Conservation (phyloP, 495 filamentous ascomycete genomes). For the Poronia punctata region DNA sequence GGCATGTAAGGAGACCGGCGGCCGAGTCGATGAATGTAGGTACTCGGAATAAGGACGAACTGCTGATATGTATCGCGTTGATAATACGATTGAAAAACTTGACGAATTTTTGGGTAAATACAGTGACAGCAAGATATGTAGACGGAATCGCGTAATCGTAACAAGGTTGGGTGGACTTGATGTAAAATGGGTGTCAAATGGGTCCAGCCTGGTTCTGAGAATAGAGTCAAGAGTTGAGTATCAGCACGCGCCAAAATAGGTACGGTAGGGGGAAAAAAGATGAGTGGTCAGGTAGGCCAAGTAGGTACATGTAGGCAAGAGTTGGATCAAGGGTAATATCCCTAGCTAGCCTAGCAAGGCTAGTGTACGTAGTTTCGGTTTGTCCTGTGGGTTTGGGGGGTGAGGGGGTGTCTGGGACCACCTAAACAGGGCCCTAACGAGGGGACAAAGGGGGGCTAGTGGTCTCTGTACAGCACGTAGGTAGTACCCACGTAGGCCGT, state of each 20-base stretch:
- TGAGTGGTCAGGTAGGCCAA: constrained; percentile 2
- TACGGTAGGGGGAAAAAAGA: constrained; percentile 5
- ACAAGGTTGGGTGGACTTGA: constrained; percentile 2
- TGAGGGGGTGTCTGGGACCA: constrained; percentile 8
- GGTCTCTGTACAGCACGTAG: background rate
- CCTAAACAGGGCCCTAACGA: constrained; percentile 7
- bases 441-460: constrained; percentile 3
- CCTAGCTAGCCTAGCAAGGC: constrained; percentile 10
- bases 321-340: constrained; percentile 5
- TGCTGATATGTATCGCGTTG: background rate
- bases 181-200: background rate
- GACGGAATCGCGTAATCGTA: too few species aligned
- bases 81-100: background rate
- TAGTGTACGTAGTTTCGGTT: constrained; percentile 1
- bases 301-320: constrained; percentile 1
- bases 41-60: background rate
- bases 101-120: background rate
- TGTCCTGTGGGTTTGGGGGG: too few species aligned
- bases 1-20: background rate
- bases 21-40: background rate
- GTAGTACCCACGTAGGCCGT: background rate
- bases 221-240: constrained; percentile 9
- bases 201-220: constrained; percentile 4
- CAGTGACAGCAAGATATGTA: background rate
- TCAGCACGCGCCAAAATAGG: constrained; percentile 13